Conservation (phyloP, 768 basidiomycete species). For the Leccinum ochraceum region DNA sequence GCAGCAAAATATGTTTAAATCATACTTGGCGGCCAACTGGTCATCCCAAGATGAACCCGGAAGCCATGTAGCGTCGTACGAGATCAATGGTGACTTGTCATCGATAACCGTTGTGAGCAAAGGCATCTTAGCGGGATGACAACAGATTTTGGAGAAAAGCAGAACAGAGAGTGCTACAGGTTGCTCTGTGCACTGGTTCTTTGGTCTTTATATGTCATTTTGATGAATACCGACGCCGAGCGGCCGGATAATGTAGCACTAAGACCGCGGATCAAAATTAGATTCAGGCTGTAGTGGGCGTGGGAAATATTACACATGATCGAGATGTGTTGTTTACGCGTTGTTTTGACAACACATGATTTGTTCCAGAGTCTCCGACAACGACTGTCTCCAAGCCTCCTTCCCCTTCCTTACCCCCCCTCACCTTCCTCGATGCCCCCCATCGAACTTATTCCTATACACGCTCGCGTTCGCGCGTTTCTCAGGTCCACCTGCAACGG, state of each 20-base stretch:
- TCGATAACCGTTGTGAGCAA: constrained; percentile 27
- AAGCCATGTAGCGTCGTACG: no score
- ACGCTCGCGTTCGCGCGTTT: constrained; percentile 66
- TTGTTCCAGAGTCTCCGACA: neutral
- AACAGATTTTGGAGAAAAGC: neutral
- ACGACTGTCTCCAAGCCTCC: constrained; percentile 29
- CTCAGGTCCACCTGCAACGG: constrained; percentile 30
- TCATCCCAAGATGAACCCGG: constrained; percentile 11
- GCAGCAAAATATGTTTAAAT: neutral
- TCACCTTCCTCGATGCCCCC: constrained; percentile 64
- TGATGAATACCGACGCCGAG: neutral
- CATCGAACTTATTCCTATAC: constrained; percentile 41
- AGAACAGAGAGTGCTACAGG: neutral
- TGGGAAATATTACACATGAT: constrained; percentile 22
- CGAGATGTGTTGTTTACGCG: constrained; percentile 30
- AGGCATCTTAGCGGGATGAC: constrained; percentile 20
- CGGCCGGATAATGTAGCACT: no score
- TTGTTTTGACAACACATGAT: constrained; percentile 24
- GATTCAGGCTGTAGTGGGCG: neutral
- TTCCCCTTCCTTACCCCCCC: constrained; percentile 40
- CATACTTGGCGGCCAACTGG: constrained; percentile 14
- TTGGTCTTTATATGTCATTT: neutral
- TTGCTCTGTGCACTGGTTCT: neutral
- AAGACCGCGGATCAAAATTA: no score
- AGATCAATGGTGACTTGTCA: constrained; percentile 27